phyloP scores from a whole-genome alignment of 2,329 filamentous ascomycete genomes.

The Neoscytalidium dimidiatum region DNA sequence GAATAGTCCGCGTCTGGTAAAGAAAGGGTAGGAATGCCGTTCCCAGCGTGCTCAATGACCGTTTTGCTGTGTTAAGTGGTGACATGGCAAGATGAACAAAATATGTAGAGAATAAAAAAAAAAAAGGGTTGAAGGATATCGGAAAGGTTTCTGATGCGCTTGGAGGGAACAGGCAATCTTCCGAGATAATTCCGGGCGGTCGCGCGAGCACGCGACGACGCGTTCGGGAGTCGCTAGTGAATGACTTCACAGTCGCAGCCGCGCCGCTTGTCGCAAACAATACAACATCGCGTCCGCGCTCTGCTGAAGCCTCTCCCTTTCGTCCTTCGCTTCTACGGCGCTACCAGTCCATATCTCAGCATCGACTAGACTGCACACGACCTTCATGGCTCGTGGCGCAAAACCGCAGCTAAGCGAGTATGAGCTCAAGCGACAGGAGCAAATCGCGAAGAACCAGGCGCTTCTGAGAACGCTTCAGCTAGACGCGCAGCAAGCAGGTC shows the following conservation, averaged over 20 bases:
- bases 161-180: background rate
- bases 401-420: constrained; percentile 73
- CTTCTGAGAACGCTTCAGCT: constrained; percentile 75
- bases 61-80: background rate
- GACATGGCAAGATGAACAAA: background rate
- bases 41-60: background rate
- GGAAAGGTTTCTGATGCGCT: background rate
- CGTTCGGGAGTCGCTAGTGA: background rate
- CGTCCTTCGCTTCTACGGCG: background rate
- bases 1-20: constrained; percentile 70
- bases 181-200: background rate
- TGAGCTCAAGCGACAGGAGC: constrained; percentile 80
- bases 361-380: background rate
- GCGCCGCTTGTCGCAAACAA: background rate
- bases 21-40: constrained; percentile 64
- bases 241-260: constrained; percentile 12
- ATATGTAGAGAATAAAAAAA: background rate
- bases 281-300: background rate
- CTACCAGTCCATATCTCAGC: background rate
- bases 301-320: background rate
- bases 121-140: background rate
- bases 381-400: constrained; percentile 34
- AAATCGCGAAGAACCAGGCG: constrained; percentile 83
- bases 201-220: constrained; percentile 20
- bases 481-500: constrained; percentile 67